Conservation (phyloP, 352 stramenopile species). For the Pythium monospermum region DNA sequence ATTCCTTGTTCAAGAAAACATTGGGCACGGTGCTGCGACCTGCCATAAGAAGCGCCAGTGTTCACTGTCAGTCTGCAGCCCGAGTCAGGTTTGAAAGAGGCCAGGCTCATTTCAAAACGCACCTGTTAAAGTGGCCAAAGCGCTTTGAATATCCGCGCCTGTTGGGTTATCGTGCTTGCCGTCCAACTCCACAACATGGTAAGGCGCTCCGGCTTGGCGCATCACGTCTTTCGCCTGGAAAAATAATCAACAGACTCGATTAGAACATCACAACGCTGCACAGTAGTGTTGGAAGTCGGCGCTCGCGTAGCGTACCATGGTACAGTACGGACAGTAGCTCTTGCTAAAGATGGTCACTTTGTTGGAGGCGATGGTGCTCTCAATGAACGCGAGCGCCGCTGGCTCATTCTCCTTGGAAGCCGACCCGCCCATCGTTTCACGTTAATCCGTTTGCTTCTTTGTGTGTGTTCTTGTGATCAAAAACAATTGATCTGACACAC, state of each 20-base stretch:
- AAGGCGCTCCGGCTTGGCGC: slow-evolving; percentile 44
- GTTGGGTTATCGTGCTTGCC: slow-evolving; percentile 43
- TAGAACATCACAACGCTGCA: not conserved
- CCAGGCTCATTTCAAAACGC: not conserved
- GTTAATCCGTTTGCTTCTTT: too few relatives aligned
- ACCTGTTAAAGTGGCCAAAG: slow-evolving; percentile 85
- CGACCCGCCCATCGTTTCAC: slow-evolving; percentile 41
- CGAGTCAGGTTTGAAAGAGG: too few relatives aligned
- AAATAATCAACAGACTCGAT: not conserved
- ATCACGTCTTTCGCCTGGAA: slow-evolving; percentile 83
- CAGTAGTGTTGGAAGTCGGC: not conserved
- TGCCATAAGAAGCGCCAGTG: slow-evolving; percentile 10
- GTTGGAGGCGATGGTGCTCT: slow-evolving; percentile 41
- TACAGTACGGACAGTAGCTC: slow-evolving; percentile 93
- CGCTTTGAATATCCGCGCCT: slow-evolving; percentile 85
- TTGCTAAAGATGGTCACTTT: slow-evolving; percentile 89
- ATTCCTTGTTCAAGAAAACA: slow-evolving; percentile 94
- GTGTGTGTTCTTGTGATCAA: not conserved
- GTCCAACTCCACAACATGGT: slow-evolving; percentile 68
- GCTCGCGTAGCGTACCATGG: slow-evolving; percentile 30
- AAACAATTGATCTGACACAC: not conserved
- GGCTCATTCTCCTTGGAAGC: slow-evolving; percentile 43
- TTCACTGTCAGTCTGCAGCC: not conserved
- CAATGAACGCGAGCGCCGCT: slow-evolving; percentile 51
- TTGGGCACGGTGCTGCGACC: slow-evolving; percentile 94